A percentile compares a stretch with the other conserved stretches of the same genome.
Evolutionary conservation across 331 rosid species (phyloP).

Genomic region (Phaseolus coccineus): DNA sequence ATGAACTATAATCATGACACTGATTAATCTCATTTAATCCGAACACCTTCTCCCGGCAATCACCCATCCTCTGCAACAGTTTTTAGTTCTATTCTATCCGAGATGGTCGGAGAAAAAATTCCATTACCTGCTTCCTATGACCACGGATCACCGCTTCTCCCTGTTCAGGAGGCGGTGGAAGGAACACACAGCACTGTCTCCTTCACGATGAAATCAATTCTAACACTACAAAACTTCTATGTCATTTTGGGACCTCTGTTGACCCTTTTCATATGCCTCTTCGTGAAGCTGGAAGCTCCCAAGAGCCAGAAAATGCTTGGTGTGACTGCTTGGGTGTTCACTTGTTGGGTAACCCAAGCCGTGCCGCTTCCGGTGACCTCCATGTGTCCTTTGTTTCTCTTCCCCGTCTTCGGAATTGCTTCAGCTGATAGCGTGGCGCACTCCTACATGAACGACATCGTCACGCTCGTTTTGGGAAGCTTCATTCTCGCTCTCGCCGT

Average conservation of each 20-base stretch:
- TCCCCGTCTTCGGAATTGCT: constrained; percentile 77
- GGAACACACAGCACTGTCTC: constrained; percentile 34
- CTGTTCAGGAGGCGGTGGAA: constrained; percentile 46
- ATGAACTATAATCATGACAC: neutral
- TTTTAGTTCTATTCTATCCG: constrained; percentile 6
- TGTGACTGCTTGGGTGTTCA: constrained; percentile 77
- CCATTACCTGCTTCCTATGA: constrained; percentile 40
- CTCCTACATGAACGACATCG: constrained; percentile 83
- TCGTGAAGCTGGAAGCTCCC: constrained; percentile 62
- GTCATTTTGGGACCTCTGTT: constrained; percentile 67
- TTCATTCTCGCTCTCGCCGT: constrained; percentile 91
- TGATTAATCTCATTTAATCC: neutral
- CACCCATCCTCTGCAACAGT: neutral
- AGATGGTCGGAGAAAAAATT: constrained; percentile 42
- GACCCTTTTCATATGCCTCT: constrained; percentile 49
- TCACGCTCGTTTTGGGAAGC: constrained; percentile 81
- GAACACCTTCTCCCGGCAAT: neutral
- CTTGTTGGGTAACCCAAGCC: constrained; percentile 88
- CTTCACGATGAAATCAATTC: constrained; percentile 40
- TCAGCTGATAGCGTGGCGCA: constrained; percentile 80
- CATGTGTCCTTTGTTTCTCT: constrained; percentile 78
- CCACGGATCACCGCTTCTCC: constrained; percentile 70
- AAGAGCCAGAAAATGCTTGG: constrained; percentile 71
- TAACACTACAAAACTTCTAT: constrained; percentile 53
- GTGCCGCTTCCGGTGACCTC: constrained; percentile 92